These are phyloP conservation scores for Phytopythium sindhum DNA, from an alignment of 352 stramenopile species.

Conservation along the genomic window DNA sequence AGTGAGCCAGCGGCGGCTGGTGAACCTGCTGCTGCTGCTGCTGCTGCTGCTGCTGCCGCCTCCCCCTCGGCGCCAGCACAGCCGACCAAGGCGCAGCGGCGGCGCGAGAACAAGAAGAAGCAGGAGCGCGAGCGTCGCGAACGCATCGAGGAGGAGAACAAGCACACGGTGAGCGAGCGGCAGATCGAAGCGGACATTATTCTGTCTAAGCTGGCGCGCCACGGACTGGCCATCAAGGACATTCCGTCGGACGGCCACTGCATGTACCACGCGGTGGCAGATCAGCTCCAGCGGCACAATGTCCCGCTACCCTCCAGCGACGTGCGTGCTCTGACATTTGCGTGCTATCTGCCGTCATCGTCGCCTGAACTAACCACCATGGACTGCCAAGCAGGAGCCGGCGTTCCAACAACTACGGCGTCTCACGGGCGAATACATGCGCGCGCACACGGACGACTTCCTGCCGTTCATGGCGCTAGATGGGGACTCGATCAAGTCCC, in stretches of 20 bases:
- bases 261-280: slow-evolving; percentile 95
- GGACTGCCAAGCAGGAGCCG: slow-evolving; percentile 13
- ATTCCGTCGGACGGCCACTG: slow-evolving; percentile 97
- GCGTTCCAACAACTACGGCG: slow-evolving; percentile 68
- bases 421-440: slow-evolving; percentile 79
- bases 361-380: not conserved
- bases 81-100: slow-evolving; percentile 67
- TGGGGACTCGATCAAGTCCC: slow-evolving; percentile 31
- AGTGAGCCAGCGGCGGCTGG: slow-evolving; percentile 3
- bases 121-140: slow-evolving; percentile 69
- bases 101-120: slow-evolving; percentile 72
- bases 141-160: slow-evolving; percentile 76
- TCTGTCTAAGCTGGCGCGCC: slow-evolving; percentile 42
- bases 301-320: slow-evolving; percentile 13
- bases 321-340: not conserved
- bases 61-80: slow-evolving; percentile 23
- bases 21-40: slow-evolving; percentile 3
- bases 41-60: not conserved
- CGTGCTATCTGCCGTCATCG: no score
- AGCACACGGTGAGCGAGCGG: slow-evolving; percentile 73
- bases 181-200: slow-evolving; percentile 83
- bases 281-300: slow-evolving; percentile 81
- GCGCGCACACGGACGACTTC: slow-evolving; percentile 87
- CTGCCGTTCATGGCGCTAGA: slow-evolving; percentile 87
- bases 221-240: slow-evolving; percentile 84